Base-by-base conservation (phyloP, 257 asterid species). In the Nicotiana sylvestris region DNA sequence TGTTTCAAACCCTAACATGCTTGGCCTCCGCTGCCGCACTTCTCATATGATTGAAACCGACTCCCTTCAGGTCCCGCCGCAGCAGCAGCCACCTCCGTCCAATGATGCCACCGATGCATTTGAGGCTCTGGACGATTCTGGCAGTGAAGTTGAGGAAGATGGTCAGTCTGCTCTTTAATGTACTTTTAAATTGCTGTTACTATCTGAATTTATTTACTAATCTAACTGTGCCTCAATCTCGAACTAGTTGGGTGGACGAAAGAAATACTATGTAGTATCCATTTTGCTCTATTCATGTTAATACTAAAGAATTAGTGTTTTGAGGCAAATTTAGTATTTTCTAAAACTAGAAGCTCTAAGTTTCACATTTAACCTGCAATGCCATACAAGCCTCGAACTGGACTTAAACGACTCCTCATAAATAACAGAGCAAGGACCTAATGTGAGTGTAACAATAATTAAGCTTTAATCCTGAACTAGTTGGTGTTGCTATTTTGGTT, bases 101-200 rank as follows among this genome's bases (percentile, higher is more conserved):
- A 80, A 33, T 5, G 89, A 46, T 21, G 84, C 85, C 68, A 86
- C 3, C 11, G 55, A 90, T 57, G 97, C 88, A 89, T 92, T 92
- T 81, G 88, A 90, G 62, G 87, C 89, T 1, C 15, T 91, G 56
- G 97, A 76, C 1, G 64, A 91, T 83, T 87, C 93, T 88, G 99
- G 97, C 77, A 93, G 99, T 86, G 99, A 94, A 21, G 93, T 94
- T 58, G 99, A 96, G 85, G 99, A 96, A 87, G 98, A 96, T 66
- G 98, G 99, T 96, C 2, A 80, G 93, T 87, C 21, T 33, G 0
- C 39, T 18, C 49, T 82, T 29, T 69, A 2, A 15, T 61, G 11
- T 66, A 68, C 66, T 77, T 9, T 49, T 49, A 6, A 61, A 56
- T 72, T 46, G 60, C 37, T 49, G 43, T 74, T 0, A 74, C 79